Evolutionary conservation across 2,329 filamentous ascomycete genomes (phyloP).

Genomic region (Cercospora beticola): DNA sequence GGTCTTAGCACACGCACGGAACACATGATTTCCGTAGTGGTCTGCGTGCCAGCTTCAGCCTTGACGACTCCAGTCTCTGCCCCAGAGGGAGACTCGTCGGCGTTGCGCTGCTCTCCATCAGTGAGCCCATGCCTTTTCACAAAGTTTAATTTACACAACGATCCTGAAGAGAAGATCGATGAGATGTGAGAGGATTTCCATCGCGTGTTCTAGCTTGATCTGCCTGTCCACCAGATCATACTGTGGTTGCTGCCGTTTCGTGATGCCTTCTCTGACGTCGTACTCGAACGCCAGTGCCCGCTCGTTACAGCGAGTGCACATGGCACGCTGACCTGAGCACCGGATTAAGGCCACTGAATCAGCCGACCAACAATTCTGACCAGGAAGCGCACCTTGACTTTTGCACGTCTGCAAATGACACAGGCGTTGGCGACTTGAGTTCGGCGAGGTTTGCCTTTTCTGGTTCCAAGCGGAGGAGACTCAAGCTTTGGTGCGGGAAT

Average conservation of each 20-base stretch:
- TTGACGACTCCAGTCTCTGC: too few relatives aligned
- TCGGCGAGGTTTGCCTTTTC: not conserved
- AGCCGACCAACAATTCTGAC: not conserved
- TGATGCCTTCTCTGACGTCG: conserved; percentile 24
- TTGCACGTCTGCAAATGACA: conserved; percentile 10
- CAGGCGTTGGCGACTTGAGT: conserved; percentile 18
- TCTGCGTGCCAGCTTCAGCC: too few relatives aligned
- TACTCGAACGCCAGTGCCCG: conserved; percentile 17
- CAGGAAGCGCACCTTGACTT: conserved; percentile 12
- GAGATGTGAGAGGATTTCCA: conserved; percentile 4
- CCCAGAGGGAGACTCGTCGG: too few relatives aligned
- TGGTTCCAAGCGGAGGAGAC: too few relatives aligned
- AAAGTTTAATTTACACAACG: too few relatives aligned
- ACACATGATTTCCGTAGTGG: too few relatives aligned
- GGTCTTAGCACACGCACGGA: too few relatives aligned
- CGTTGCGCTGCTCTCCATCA: too few relatives aligned
- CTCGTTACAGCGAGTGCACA: conserved; percentile 12
- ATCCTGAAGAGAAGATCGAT: too few relatives aligned
- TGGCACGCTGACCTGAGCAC: conserved; percentile 20
- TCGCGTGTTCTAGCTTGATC: conserved; percentile 11
- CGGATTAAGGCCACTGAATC: not conserved
- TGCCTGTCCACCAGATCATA: conserved; percentile 14
- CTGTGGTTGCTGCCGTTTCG: conserved; percentile 23
- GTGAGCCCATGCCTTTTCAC: too few relatives aligned
- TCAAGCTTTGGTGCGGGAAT: too few relatives aligned